Evolutionary conservation across 2,329 filamentous ascomycete genomes (phyloP).

Genomic region (Intubia oerlemansii): DNA sequence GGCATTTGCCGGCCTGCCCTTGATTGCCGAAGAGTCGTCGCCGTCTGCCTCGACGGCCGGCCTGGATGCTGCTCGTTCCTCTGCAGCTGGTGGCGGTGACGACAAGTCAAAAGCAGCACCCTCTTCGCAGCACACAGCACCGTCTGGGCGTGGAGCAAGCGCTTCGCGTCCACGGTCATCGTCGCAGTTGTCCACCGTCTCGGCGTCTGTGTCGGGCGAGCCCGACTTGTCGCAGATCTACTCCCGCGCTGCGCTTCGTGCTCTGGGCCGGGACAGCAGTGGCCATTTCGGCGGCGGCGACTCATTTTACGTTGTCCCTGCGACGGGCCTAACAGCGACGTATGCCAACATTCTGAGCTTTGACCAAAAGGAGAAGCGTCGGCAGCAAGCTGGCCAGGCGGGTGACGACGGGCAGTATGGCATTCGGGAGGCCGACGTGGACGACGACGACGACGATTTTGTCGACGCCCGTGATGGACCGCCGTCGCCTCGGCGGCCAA

Average conservation of each 20-base stretch:
- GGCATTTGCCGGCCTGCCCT: conserved; percentile 77
- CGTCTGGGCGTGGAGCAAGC: no score
- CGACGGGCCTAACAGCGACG: conserved; percentile 73
- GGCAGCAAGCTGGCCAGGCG: no score
- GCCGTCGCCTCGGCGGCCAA: no score
- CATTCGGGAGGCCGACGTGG: conserved; percentile 23
- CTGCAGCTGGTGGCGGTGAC: no score
- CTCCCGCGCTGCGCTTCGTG: conserved; percentile 64
- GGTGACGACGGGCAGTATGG: background rate
- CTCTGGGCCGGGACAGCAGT: conserved; percentile 44
- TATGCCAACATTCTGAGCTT: conserved; percentile 75
- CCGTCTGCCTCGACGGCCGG: no score
- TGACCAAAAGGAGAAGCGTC: conserved; percentile 43
- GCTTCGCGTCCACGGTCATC: conserved; percentile 1
- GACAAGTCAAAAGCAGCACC: background rate
- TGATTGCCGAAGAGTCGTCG: conserved; percentile 30
- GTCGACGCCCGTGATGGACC: conserved; percentile 55
- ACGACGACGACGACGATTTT: conserved; percentile 45
- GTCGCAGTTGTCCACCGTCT: conserved; percentile 8
- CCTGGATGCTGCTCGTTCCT: no score
- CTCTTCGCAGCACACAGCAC: no score
- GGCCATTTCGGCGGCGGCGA: conserved; percentile 31
- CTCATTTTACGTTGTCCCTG: conserved; percentile 89
- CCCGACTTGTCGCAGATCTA: conserved; percentile 71
- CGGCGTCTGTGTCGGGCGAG: conserved; percentile 19